These are phyloP conservation scores for Micromonas pusilla DNA, from an alignment of 139 green algal genomes.

Conservation along the genomic window DNA sequence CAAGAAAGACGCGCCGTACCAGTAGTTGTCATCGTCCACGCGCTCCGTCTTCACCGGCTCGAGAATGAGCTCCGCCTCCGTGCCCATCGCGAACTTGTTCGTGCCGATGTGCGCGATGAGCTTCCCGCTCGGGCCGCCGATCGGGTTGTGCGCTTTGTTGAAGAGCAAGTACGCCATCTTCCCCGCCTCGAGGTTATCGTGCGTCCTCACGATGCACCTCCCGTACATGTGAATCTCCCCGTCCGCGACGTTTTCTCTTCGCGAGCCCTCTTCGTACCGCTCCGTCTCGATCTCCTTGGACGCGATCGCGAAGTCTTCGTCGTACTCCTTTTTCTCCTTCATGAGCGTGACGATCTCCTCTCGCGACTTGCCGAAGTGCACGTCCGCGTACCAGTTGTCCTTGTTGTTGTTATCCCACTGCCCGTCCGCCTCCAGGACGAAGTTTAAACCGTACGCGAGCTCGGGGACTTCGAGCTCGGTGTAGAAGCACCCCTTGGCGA, in stretches of 20 bases:
- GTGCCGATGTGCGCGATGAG: not conserved
- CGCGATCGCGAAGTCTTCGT: not conserved
- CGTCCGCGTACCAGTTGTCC: constrained; percentile 52
- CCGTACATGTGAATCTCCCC: constrained; percentile 20
- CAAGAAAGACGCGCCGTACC: constrained; percentile 49
- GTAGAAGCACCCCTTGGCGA: not conserved
- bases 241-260: constrained; percentile 17
- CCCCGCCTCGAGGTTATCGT: not conserved
- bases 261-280: not conserved
- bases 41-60: not conserved
- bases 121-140: not conserved
- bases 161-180: constrained; percentile 1
- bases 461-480: not conserved
- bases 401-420: constrained; percentile 14
- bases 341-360: constrained; percentile 39
- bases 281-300: constrained; percentile 10
- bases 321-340: constrained; percentile 34
- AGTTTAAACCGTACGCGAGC: constrained; percentile 20
- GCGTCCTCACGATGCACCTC: not conserved
- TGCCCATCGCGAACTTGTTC: not conserved
- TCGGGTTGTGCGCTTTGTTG: constrained; percentile 29
- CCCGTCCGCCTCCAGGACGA: constrained; percentile 11
- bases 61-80: constrained; percentile 4
- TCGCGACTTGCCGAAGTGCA: constrained; percentile 42
- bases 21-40: constrained; percentile 39